A percentile compares a stretch with the other conserved stretches of the same genome.
Conservation (phyloP, 495 filamentous ascomycete genomes). For the Annulohypoxylon maeteangense region DNA sequence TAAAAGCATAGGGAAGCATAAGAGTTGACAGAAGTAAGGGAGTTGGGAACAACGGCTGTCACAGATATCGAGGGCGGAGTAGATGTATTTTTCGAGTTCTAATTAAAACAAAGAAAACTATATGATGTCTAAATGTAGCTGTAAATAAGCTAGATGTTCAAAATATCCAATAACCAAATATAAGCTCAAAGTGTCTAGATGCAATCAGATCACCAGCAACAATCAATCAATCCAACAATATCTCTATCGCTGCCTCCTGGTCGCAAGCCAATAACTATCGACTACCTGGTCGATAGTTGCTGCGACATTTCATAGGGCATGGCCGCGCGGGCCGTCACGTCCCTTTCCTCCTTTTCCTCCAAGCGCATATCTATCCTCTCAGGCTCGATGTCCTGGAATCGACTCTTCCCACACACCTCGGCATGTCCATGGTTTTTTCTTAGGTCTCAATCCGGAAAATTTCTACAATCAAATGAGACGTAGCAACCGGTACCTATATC, state of each 20-base stretch:
- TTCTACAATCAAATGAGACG: slow-evolving; percentile 41
- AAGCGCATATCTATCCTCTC: slow-evolving; percentile 30
- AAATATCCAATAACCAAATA: slow-evolving; percentile 14
- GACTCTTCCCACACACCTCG: slow-evolving; percentile 21
- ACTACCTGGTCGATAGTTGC: slow-evolving; percentile 15
- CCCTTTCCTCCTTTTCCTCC: not conserved
- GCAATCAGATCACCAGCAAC: slow-evolving; percentile 22
- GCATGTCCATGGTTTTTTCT: slow-evolving; percentile 31
- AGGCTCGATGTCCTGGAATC: slow-evolving; percentile 35
- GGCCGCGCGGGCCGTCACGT: slow-evolving; percentile 21
- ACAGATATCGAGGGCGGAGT: not conserved
- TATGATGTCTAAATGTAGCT: slow-evolving; percentile 22
- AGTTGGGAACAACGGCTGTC: not conserved
- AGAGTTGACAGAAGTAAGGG: not conserved
- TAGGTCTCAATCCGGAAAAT: slow-evolving; percentile 30
- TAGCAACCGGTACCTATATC: slow-evolving; percentile 32
- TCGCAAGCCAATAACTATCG: slow-evolving; percentile 16
- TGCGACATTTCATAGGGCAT: slow-evolving; percentile 13
- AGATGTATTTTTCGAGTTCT: slow-evolving; percentile 3
- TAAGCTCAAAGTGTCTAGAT: slow-evolving; percentile 14
- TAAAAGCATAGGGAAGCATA: not conserved
- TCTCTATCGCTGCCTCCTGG: slow-evolving; percentile 13
- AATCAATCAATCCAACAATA: slow-evolving; percentile 1
- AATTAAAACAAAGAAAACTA: slow-evolving; percentile 6
- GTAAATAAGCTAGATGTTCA: slow-evolving; percentile 17